phyloP scores from a whole-genome alignment of 371 early-diverging fungal genomes.

The Mortierella sp. region DNA sequence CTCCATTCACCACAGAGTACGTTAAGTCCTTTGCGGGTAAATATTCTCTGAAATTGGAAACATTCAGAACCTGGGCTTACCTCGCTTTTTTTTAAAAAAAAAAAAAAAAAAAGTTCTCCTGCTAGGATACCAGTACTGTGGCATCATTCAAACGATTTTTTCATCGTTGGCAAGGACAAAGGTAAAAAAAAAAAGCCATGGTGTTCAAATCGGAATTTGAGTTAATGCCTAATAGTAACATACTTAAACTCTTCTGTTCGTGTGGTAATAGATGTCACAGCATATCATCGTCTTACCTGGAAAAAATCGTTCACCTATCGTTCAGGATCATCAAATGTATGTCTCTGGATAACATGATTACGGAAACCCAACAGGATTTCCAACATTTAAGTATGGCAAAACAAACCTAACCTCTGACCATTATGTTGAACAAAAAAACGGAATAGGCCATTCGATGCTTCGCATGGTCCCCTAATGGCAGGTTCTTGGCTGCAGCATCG shows the following conservation, averaged over 20 bases:
- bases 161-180: slow-evolving; percentile 40
- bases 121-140: slow-evolving; percentile 59
- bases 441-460: slow-evolving; percentile 12
- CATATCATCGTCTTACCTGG: slow-evolving; percentile 44
- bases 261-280: slow-evolving; percentile 22
- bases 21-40: not conserved
- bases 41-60: no score
- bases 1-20: slow-evolving; percentile 35
- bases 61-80: no score
- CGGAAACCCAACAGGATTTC: no score
- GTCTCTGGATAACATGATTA: not conserved
- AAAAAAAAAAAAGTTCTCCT: slow-evolving; percentile 6
- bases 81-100: no score
- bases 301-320: slow-evolving; percentile 47
- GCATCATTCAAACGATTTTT: slow-evolving; percentile 55
- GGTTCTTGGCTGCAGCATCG: slow-evolving; percentile 30
- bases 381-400: no score
- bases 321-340: slow-evolving; percentile 25
- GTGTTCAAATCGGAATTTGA: no score
- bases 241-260: no score
- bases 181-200: no score
- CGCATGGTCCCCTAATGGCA: slow-evolving; percentile 41
- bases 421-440: no score
- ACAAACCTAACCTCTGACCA: no score
- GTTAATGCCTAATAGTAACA: no score